Conservation (phyloP, 2,329 filamentous ascomycete species). For the Colletotrichum zoysiae region DNA sequence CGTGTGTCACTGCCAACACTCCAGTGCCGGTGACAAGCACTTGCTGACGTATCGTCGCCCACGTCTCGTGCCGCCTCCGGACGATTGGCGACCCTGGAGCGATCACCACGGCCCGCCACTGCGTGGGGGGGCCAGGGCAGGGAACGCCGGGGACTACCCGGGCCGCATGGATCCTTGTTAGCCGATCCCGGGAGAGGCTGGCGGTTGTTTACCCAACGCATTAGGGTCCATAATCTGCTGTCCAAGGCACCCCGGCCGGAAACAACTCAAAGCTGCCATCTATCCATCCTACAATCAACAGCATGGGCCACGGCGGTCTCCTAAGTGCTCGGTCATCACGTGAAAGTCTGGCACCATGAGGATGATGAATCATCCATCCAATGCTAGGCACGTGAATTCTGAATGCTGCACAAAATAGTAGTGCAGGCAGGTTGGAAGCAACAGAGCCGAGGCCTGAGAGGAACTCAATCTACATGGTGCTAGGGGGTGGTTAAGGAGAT, state of each 20-base stretch:
- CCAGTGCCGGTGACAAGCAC: not conserved
- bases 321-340: not conserved
- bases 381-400: not conserved
- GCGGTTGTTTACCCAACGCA: not conserved
- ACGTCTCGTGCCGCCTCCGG: not conserved
- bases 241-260: not conserved
- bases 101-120: not conserved
- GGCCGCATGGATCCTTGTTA: conserved; percentile 13
- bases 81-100: not conserved
- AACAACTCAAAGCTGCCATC: not conserved
- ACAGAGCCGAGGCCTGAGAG: not conserved
- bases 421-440: not conserved
- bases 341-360: not conserved
- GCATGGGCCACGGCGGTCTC: not conserved
- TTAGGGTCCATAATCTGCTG: not conserved
- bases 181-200: not conserved
- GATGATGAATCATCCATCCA: not conserved
- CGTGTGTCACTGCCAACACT: not conserved
- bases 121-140: conserved; percentile 4
- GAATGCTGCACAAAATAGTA: not conserved
- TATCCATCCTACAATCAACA: not conserved
- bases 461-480: not conserved
- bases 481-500: not conserved
- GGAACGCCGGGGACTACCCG: not conserved
- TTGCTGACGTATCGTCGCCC: not conserved